Percentiles rank a stretch among this genome's conserved stretches.
These are phyloP conservation scores for Closterium sp. DNA, from an alignment of 139 green algal species.

Conservation along the genomic window DNA sequence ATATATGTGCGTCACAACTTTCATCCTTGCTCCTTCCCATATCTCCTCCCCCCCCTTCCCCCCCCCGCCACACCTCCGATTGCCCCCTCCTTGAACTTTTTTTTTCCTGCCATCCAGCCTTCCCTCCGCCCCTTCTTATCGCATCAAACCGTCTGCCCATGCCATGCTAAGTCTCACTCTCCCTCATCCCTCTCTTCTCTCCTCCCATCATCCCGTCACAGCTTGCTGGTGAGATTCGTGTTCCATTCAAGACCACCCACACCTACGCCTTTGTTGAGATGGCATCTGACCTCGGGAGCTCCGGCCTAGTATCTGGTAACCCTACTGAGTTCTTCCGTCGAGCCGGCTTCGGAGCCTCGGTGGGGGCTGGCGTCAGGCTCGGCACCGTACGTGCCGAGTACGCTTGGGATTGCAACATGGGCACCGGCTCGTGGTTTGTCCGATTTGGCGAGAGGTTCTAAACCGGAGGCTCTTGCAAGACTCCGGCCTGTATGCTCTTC, in stretches of 20 bases:
- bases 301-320: conserved; percentile 70
- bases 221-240: conserved; percentile 74
- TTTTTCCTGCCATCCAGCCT: too few species aligned
- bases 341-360: conserved; percentile 70
- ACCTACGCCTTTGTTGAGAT: conserved; percentile 86
- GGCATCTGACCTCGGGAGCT: conserved; percentile 80
- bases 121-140: neutral
- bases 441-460: conserved; percentile 93
- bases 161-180: neutral
- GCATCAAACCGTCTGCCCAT: neutral
- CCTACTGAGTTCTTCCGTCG: conserved; percentile 91
- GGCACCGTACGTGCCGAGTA: conserved; percentile 80
- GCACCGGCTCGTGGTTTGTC: conserved; percentile 72
- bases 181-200: neutral
- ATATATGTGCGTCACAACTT: neutral
- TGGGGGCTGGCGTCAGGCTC: conserved; percentile 82
- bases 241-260: conserved; percentile 71
- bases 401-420: conserved; percentile 79
- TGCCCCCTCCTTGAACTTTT: too few species aligned
- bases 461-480: neutral
- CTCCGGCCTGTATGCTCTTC: too few species aligned
- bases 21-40: too few species aligned
- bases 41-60: too few species aligned
- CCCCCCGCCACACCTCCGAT: too few species aligned
- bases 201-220: neutral